Evolutionary conservation across 2,329 filamentous ascomycete species (phyloP), one percentile per base, ranked within the genome.

Genomic region (Cladosporium sp.): DNA sequence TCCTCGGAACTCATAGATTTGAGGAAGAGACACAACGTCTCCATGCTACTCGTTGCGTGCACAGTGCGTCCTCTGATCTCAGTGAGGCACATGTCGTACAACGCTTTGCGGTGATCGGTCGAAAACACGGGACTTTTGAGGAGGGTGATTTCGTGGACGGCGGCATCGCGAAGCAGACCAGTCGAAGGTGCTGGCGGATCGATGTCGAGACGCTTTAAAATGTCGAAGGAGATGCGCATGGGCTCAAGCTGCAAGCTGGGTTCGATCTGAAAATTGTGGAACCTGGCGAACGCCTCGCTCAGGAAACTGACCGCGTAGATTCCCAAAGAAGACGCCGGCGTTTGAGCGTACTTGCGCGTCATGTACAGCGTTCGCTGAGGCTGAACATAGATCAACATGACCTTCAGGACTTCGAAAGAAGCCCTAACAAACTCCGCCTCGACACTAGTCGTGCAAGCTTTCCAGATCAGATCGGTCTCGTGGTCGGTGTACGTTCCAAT

Each of bases 351-450:
- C 65, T 93, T 95, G 44, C 79, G 73, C 61, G 84, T 88, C 24
- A 92, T 68, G 61, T 89, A 84, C 6, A 86, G 64, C 34, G 89
- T 67, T 55, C 70, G 71, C 52, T 55, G 66, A 54, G 53, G 55
- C 30, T 61, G 66, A 64, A 69, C 70, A 56, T 80, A 72, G 7
- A 63, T 63, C 45, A 77, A 68, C 7, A 80, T 75, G 32, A 67
- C 67, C 13, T 64, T 64, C 20, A 85, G 70, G 80, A 95, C 87
- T 15, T 76, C 75, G 42, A 91, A 75, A 19, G 95, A 80, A 22
- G 91, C 90, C 43, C 90, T 84, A 7, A 88, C 84, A n/a, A 92
- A 84, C 50, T 90, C 81, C 3, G 88, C 85, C 65, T 97, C 90
- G 61, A 91, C 89, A 53, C 86, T 90, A 19, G 84, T 83, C 5